phyloP scores from a whole-genome alignment of 2,329 filamentous ascomycete genomes.

The Apiospora arundinis region DNA sequence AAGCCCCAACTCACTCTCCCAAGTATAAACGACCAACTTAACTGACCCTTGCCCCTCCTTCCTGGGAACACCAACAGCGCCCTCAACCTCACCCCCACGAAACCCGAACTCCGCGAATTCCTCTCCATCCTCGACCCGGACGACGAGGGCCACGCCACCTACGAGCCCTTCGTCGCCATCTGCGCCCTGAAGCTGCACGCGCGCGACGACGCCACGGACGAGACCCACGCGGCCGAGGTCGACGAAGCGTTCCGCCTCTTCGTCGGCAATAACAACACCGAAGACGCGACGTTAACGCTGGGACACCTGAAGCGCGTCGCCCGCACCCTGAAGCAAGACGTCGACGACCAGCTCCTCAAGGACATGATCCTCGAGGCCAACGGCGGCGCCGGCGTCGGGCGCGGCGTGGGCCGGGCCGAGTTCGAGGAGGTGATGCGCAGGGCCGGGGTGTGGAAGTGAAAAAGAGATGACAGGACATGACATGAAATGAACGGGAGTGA shows the following conservation, averaged over 20 bases:
- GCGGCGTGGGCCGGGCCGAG: conserved; percentile 77
- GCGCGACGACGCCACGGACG: conserved; percentile 55
- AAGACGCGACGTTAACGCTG: conserved; percentile 71
- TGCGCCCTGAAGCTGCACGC: conserved; percentile 84
- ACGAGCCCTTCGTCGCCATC: conserved; percentile 83
- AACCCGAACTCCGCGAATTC: conserved; percentile 77
- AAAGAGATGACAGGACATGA: background rate
- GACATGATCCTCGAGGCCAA: conserved; percentile 98
- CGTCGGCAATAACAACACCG: conserved; percentile 58
- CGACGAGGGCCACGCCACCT: conserved; percentile 76
- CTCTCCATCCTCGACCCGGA: conserved; percentile 84
- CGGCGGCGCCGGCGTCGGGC: conserved; percentile 73
- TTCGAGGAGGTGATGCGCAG: conserved; percentile 86
- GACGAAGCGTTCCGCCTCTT: conserved; percentile 85
- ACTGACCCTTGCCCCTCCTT: background rate
- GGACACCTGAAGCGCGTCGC: conserved; percentile 80
- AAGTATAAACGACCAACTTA: background rate
- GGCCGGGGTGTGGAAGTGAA: conserved; percentile 81
- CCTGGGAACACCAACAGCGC: conserved; percentile 62
- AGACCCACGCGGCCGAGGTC: conserved; percentile 69
- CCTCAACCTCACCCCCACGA: conserved; percentile 74
- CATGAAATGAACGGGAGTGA: background rate
- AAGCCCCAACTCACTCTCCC: background rate
- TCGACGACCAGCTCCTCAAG: conserved; percentile 80
- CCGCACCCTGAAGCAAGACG: conserved; percentile 80